Percentiles rank a stretch among this genome's conserved stretches.
Conservation (phyloP, 768 basidiomycete genomes). For the Sporobolomyces roseus region DNA sequence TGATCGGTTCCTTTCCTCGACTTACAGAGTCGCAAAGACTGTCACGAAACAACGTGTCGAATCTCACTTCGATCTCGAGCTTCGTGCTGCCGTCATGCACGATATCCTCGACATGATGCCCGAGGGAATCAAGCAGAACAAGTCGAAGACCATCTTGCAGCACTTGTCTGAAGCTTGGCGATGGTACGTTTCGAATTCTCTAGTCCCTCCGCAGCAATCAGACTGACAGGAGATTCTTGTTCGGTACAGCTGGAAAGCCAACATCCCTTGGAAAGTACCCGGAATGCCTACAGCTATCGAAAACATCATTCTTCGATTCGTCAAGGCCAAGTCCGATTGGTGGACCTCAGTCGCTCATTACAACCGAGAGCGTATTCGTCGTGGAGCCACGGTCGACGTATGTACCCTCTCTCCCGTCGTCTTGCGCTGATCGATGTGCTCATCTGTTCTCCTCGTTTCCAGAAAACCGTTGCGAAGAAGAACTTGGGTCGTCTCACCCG, state of each 20-base stretch:
- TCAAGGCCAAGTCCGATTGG: slow-evolving; percentile 99
- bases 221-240: slow-evolving; percentile 2
- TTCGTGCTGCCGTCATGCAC: slow-evolving; percentile 98
- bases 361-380: slow-evolving; percentile 93
- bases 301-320: slow-evolving; percentile 96
- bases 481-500: slow-evolving; percentile 96
- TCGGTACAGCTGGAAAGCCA: slow-evolving; percentile 50
- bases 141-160: slow-evolving; percentile 98
- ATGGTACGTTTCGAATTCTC: slow-evolving; percentile 54
- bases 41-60: slow-evolving; percentile 99
- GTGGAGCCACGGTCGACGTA: slow-evolving; percentile 85
- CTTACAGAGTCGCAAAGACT: slow-evolving; percentile 88
- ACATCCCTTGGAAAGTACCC: slow-evolving; percentile 98
- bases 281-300: slow-evolving; percentile 99
- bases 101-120: slow-evolving; percentile 99
- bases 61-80: slow-evolving; percentile 94
- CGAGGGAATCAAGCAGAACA: slow-evolving; percentile 97
- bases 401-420: neutral
- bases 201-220: neutral
- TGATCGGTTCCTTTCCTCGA: slow-evolving; percentile 56
- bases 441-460: neutral
- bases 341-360: slow-evolving; percentile 98
- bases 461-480: slow-evolving; percentile 97
- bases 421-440: neutral
- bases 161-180: slow-evolving; percentile 98